Evolutionary conservation across 2,329 filamentous ascomycete species (phyloP).

Genomic region (Alternaria metachromatica): DNA sequence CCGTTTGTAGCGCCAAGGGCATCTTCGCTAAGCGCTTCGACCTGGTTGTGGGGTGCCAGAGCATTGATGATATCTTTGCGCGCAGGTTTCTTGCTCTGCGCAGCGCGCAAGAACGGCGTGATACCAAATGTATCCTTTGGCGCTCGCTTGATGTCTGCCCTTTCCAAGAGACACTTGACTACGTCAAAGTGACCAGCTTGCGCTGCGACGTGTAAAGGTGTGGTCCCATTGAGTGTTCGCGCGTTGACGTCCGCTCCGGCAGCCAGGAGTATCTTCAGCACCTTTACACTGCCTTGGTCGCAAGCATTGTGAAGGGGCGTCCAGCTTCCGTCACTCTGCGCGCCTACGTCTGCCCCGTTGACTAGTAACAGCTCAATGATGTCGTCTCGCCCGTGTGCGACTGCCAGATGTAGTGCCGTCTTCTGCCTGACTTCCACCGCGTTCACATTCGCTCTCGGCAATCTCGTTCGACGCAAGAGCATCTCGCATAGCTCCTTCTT

Average conservation of each 20-base stretch:
- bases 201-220: conserved; percentile 48
- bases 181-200: conserved; percentile 44
- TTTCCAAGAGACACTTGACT: conserved; percentile 46
- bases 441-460: conserved; percentile 41
- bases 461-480: conserved; percentile 49
- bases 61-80: conserved; percentile 51
- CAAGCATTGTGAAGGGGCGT: conserved; percentile 47
- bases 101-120: conserved; percentile 53
- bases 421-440: conserved; percentile 45
- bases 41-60: conserved; percentile 51
- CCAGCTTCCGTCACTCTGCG: conserved; percentile 44
- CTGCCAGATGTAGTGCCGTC: conserved; percentile 46
- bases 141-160: conserved; percentile 45
- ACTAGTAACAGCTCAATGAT: conserved; percentile 43
- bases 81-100: conserved; percentile 42
- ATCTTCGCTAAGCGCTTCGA: conserved; percentile 45
- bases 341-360: conserved; percentile 41
- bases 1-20: conserved; percentile 45
- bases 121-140: conserved; percentile 54
- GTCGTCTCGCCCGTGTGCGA: conserved; percentile 44
- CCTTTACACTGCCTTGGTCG: conserved; percentile 40
- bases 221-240: conserved; percentile 43
- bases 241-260: conserved; percentile 45
- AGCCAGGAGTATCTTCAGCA: conserved; percentile 38
- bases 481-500: conserved; percentile 59